phyloP scores from a whole-genome alignment of 1,139 yeast species.

The Diutina ranongensis region DNA sequence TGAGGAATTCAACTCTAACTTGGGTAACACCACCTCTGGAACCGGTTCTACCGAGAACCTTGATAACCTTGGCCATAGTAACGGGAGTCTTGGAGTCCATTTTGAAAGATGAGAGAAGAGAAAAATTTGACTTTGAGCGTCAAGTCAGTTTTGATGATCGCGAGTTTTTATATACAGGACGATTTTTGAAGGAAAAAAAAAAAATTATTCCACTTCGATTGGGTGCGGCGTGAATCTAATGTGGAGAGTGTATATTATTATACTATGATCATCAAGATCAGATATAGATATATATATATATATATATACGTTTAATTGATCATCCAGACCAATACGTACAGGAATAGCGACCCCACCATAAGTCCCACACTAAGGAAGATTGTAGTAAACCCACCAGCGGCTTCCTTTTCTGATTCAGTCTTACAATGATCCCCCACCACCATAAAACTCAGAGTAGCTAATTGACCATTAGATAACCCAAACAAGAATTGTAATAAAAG shows the following conservation, averaged over 20 bases:
- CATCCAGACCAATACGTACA: slow-evolving; percentile 33
- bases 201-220: neutral
- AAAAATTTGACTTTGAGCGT: neutral
- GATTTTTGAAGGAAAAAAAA: neutral
- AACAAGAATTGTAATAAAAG: slow-evolving; percentile 58
- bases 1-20: slow-evolving; percentile 99
- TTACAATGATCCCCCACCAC: slow-evolving; percentile 50
- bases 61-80: slow-evolving; percentile 98
- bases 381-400: slow-evolving; percentile 89
- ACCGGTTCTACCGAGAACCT: slow-evolving; percentile 99
- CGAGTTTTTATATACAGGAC: neutral
- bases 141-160: neutral
- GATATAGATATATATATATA: too few species aligned
- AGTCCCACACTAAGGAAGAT: slow-evolving; percentile 66
- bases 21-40: slow-evolving; percentile 99
- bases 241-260: neutral
- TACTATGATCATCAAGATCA: neutral
- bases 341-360: slow-evolving; percentile 63
- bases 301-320: slow-evolving; percentile 9
- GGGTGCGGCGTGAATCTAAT: neutral
- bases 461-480: slow-evolving; percentile 83
- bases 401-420: slow-evolving; percentile 62
- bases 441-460: slow-evolving; percentile 76
- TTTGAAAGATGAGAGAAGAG: neutral
- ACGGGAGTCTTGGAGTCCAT: slow-evolving; percentile 88